Base-by-base conservation (phyloP, 805 yeast genomes). In the Starmerella scarabaei region DNA sequence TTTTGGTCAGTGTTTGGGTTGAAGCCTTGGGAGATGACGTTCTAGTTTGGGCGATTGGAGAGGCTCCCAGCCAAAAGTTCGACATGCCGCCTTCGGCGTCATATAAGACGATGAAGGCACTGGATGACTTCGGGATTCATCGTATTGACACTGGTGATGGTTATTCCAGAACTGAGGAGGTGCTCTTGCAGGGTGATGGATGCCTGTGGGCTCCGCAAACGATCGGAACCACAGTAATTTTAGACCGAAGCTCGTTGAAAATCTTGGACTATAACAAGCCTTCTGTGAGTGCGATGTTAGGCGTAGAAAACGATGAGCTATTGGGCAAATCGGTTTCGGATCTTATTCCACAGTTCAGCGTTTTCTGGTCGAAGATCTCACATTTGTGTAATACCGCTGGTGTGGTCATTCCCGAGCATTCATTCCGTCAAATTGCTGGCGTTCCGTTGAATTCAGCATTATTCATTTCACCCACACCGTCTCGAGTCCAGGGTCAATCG, bases 1-100 rank as follows among this genome's bases (percentile, higher is more conserved):
- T 69, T 21, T 77, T 93, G 80, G 85, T 94, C 9, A 80, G 94
- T 0, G 59, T 86, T 41, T 88, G 95, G 95, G 93, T 91, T 0
- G 85, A 85, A 52, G 27, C 39, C 7, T 75, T 77, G 49, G 77
- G 77, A 3, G 72, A 19, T 14, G 6, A 32, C 5, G 59, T 81
- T 40, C 68, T 85, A 38, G 78, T 84, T 36, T 77, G 91, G 63
- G 83, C 83, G 64, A 77, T 86, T 54, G 94, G 85, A 53, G 91
- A 83, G 54, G 83, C 85, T 14, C 43, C 43, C 11, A 21, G 36
- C 18, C 21, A 21, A 3, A 24, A 23, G 18, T 14, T n/a, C 3
- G 16, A 35, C 16, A 2, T 27, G n/a, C 20, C 15, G n/a, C 4
- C 29, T 4, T n/a, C 9, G 19, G 19, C 33, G 3, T 19, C 12